Conservation (phyloP, 2,329 filamentous ascomycete species). For the Talaromyces marneffei region DNA sequence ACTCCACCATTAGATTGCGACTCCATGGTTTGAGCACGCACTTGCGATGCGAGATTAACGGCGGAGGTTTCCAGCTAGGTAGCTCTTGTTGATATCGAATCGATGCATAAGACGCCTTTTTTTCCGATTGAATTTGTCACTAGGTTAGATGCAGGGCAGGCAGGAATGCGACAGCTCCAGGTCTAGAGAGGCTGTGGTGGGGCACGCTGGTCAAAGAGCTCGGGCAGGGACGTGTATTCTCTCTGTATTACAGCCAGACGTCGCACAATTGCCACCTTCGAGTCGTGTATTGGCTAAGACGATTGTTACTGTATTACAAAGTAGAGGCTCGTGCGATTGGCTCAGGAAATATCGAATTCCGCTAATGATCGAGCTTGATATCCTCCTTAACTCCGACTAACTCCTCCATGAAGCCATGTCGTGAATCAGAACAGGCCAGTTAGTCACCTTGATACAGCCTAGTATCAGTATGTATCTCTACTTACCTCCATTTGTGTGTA, state of each 20-base stretch:
- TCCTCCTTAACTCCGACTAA: neutral
- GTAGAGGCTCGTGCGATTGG: neutral
- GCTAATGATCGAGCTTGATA: neutral
- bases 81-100: neutral
- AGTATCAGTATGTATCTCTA: too few relatives aligned
- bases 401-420: neutral
- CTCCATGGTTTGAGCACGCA: conserved; percentile 3
- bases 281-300: neutral
- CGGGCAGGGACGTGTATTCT: neutral
- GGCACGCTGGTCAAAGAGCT: neutral
- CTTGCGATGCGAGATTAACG: neutral
- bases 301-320: neutral
- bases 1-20: neutral
- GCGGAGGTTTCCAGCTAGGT: neutral
- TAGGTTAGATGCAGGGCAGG: neutral
- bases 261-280: neutral
- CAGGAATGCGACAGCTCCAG: neutral
- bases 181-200: neutral
- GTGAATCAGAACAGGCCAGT: too few relatives aligned
- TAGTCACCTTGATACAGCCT: too few relatives aligned
- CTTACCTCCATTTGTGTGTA: too few relatives aligned
- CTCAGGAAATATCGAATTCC: neutral
- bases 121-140: neutral
- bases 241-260: neutral
- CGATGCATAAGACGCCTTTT: neutral